Evolutionary conservation across 331 rosid genomes (phyloP).

Genomic region (Malus hybrid): DNA sequence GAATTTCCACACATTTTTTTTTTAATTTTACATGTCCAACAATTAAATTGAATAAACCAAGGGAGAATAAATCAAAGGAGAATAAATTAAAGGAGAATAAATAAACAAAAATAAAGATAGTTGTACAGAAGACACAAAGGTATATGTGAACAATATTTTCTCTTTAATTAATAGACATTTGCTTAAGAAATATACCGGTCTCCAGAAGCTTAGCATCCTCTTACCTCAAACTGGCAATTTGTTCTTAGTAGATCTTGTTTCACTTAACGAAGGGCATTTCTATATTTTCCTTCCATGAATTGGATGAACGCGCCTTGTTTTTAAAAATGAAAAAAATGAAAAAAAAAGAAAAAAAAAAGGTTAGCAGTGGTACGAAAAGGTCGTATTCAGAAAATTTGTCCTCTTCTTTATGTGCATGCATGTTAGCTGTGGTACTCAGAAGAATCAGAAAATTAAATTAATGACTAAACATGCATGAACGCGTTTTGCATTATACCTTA

Average conservation of each 20-base stretch:
- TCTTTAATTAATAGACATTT: too few relatives aligned
- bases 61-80: too few relatives aligned
- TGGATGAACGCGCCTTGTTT: neutral
- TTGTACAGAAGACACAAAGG: too few relatives aligned
- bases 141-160: too few relatives aligned
- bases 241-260: neutral
- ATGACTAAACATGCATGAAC: neutral
- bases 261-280: neutral
- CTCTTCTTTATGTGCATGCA: neutral
- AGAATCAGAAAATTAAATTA: neutral
- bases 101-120: too few relatives aligned
- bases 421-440: conserved; percentile 1
- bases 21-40: too few relatives aligned
- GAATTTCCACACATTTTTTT: too few relatives aligned
- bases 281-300: neutral
- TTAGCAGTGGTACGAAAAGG: neutral
- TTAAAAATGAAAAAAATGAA: too few relatives aligned
- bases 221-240: neutral
- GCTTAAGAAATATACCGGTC: neutral
- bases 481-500: neutral
- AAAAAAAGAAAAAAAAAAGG: too few relatives aligned
- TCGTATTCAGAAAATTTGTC: neutral
- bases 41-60: too few relatives aligned
- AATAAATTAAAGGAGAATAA: too few relatives aligned
- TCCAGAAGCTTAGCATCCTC: neutral